Evolutionary conservation across 2,329 filamentous ascomycete species (phyloP).

Genomic region (Rhynchosporium graminicola): DNA sequence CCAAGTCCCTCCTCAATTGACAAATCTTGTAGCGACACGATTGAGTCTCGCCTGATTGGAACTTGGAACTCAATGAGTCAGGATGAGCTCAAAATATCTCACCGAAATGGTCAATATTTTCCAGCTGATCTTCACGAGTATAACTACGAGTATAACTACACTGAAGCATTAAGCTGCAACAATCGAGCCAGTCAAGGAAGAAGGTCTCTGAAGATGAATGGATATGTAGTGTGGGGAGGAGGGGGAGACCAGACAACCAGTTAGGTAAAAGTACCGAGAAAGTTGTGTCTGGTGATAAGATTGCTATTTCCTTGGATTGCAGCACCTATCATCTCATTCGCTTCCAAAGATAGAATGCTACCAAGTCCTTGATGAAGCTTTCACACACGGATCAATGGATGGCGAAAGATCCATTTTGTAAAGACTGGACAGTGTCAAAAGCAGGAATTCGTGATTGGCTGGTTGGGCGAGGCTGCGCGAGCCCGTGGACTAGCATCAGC

Average conservation of each 20-base stretch:
- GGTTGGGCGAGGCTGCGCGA: no score
- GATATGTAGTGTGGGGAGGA: constrained; percentile 18
- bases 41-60: no score
- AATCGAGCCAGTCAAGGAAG: constrained; percentile 16
- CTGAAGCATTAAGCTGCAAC: constrained; percentile 22
- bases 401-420: constrained; percentile 18
- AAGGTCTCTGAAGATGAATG: constrained; percentile 19
- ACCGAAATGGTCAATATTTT: no score
- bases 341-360: neutral
- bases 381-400: constrained; percentile 32
- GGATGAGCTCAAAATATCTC: no score
- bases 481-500: no score
- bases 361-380: constrained; percentile 27
- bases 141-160: constrained; percentile 20
- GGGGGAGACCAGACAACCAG: constrained; percentile 24
- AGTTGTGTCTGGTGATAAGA: constrained; percentile 20
- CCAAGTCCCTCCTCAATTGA: no score
- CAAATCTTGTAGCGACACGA: no score
- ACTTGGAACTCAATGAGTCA: no score
- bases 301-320: constrained; percentile 28
- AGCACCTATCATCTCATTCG: constrained; percentile 28
- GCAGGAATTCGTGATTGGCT: no score
- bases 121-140: no score
- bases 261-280: constrained; percentile 16
- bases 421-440: no score